Base-by-base conservation (phyloP, 805 yeast species). In the Hanseniaspora lachancei region DNA sequence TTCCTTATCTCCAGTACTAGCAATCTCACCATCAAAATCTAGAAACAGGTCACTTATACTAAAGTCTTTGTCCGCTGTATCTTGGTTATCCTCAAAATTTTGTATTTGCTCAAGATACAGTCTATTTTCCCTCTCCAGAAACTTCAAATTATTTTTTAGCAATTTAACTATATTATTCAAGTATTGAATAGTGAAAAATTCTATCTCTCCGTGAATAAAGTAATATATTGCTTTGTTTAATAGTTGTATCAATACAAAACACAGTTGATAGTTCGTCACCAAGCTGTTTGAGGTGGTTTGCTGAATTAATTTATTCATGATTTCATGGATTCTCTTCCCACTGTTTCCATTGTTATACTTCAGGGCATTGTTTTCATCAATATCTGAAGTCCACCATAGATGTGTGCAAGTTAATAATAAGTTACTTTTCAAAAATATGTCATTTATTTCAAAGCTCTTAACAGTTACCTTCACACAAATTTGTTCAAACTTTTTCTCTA, bases 231-330 rank as follows among this genome's bases (percentile, higher is more conserved):
- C 88, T 59, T 88, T 78, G 71, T 88, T 87, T 60, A 93, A 73
- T 21, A 93, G 88, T 70, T 93, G 97, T 47, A 91, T 82, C 71
- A 91, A 89, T 55, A 93, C 73, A 68, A 87, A 91, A 57, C 84
- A 47, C 9, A 53, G n/a, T 21, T 53, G 47, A 32, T 38, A 53
- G 29, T 53, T 53, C 2, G 49, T 46, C 16, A 53, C 21, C 16
- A 46, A 27, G 27, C 40, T 53, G 38, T 53, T 53, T n/a, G 50
- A 29, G 16, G 56, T 53, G 9, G 39, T 34, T 16, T 46, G 27
- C 2, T 53, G 48, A 20, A 53, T 46, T 16, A 53, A 8, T 10
- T 46, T 53, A 46, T 53, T 53, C 24, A 53, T 46, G 10, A 53
- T 42, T n/a, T 44, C 49, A 9, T 46, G 40, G 7, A 53, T 53